These are phyloP conservation scores for Chlorella sp. DNA, from an alignment of 139 green algal species.

Conservation along the genomic window DNA sequence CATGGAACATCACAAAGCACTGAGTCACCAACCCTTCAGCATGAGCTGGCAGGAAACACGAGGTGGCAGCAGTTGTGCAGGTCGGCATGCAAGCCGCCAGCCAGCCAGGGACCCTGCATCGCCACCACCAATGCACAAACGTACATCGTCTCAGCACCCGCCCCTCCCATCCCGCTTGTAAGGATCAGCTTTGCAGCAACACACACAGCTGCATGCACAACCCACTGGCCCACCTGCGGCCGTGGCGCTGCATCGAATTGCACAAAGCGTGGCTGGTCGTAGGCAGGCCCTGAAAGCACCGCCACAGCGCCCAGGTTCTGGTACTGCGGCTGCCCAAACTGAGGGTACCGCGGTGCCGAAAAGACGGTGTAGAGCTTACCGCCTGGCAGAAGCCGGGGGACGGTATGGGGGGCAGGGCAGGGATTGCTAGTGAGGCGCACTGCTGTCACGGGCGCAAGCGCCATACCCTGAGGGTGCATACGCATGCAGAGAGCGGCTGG, in stretches of 20 bases:
- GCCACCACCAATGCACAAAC: neutral
- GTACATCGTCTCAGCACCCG: neutral
- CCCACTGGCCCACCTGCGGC: slow-evolving; percentile 25
- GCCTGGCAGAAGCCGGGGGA: slow-evolving; percentile 31
- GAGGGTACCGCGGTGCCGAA: slow-evolving; percentile 93
- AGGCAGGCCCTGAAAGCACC: slow-evolving; percentile 66
- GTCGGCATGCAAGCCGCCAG: too few relatives aligned
- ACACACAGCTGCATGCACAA: neutral
- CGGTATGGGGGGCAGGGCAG: too few relatives aligned
- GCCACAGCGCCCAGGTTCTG: slow-evolving; percentile 78
- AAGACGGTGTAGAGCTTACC: slow-evolving; percentile 91
- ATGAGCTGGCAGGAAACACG: too few relatives aligned
- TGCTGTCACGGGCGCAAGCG: too few relatives aligned
- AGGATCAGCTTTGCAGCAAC: too few relatives aligned
- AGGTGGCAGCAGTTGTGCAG: neutral
- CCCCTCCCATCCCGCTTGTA: neutral
- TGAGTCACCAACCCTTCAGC: too few relatives aligned
- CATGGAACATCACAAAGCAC: neutral
- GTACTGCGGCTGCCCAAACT: slow-evolving; percentile 62
- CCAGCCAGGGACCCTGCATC: neutral
- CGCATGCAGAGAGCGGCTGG: too few relatives aligned
- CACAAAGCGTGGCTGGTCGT: slow-evolving; percentile 53
- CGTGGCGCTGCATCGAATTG: slow-evolving; percentile 71
- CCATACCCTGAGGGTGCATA: too few relatives aligned
- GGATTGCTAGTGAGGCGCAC: too few relatives aligned